Evolutionary conservation across 2,329 filamentous ascomycete species (phyloP), one percentile per base, ranked within the genome.

Genomic region (Celoporthe dispersa): DNA sequence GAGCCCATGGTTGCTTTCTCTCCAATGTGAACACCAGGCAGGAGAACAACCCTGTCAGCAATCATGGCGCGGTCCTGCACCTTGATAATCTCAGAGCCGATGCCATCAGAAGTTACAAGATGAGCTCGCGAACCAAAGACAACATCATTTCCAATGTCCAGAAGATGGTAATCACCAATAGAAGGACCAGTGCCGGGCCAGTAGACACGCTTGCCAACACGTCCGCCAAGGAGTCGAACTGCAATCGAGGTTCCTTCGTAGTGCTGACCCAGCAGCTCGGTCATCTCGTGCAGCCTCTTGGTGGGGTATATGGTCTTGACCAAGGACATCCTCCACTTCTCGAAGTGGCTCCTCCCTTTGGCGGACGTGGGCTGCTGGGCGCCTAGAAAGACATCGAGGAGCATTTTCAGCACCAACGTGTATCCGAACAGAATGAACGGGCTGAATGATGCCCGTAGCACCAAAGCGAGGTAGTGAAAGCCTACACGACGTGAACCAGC

Each of bases 71-170:
- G 79, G 68, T 84, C 81, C 8, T 79, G 76, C 64, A 89, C 82
- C 16, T 77, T 80, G 62, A 89, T 80, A 11, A 74, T 78, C 19
- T 85, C 84, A 14, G 83, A 84, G 0, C 86, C 84, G 31, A 75
- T 77, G 2, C 82, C 84, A 74, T 89, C 86, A 0, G 85, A 84
- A 1, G 85, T 88, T 39, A 88, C 76, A 0, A 89, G 74, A 68
- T 86, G 82, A 3, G 86, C 84, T 2, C 86, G 82, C 16, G 86
- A 88, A 0, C 87, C 86, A 72, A 89, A 88, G 12, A 88, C 85
- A n/a, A 88, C 86, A 75, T 88, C 84, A 68, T 88, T 83, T 12
- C 87, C 87, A 71, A 88, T 80, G 33, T 88, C 82, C 14, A 88
- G 74, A 0, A 88, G 78, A 71, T 87, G 84, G 72, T 87, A 88